These are phyloP conservation scores for Clarireedia homoeocarpa DNA, from an alignment of 2,329 filamentous ascomycete species.

Conservation along the genomic window DNA sequence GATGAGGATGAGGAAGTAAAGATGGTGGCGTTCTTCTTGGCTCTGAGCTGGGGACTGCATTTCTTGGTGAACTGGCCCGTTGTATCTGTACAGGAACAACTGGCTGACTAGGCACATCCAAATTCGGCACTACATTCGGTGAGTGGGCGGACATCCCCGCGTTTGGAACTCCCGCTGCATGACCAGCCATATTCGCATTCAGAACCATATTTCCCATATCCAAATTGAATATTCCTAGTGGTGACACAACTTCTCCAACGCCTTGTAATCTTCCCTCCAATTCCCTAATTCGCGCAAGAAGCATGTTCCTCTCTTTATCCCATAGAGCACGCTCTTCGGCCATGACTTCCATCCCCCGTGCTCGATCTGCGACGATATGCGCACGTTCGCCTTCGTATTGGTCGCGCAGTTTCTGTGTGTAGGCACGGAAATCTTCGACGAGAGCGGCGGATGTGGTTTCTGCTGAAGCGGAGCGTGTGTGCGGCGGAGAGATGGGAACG, in stretches of 20 bases:
- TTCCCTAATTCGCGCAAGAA: conserved; percentile 23
- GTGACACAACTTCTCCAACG: conserved; percentile 3
- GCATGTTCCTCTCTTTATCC: conserved; percentile 25
- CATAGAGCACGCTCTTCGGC: conserved; percentile 29
- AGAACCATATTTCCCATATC: background rate
- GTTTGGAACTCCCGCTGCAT: background rate
- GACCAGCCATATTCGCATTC: background rate
- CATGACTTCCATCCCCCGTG: conserved; percentile 26
- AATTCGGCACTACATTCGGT: too few relatives aligned
- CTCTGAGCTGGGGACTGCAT: background rate
- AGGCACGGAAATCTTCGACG: conserved; percentile 27
- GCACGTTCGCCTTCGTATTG: conserved; percentile 28
- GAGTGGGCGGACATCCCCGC: too few relatives aligned
- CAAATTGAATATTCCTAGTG: conserved; percentile 1
- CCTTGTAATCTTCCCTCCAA: conserved; percentile 19
- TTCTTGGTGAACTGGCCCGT: too few relatives aligned
- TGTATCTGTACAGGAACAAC: too few relatives aligned
- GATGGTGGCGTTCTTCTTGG: background rate
- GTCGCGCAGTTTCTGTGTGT: conserved; percentile 24
- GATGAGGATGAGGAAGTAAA: background rate
- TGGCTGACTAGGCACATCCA: too few relatives aligned
- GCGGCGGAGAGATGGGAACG: conserved; percentile 26
- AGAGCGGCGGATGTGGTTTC: conserved; percentile 21
- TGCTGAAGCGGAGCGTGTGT: conserved; percentile 23
- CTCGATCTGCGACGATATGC: conserved; percentile 27